Evolutionary conservation across 306 rosid species (phyloP), one percentile per base, ranked within the genome.

Genomic region (Lathyrus tuberosus): DNA sequence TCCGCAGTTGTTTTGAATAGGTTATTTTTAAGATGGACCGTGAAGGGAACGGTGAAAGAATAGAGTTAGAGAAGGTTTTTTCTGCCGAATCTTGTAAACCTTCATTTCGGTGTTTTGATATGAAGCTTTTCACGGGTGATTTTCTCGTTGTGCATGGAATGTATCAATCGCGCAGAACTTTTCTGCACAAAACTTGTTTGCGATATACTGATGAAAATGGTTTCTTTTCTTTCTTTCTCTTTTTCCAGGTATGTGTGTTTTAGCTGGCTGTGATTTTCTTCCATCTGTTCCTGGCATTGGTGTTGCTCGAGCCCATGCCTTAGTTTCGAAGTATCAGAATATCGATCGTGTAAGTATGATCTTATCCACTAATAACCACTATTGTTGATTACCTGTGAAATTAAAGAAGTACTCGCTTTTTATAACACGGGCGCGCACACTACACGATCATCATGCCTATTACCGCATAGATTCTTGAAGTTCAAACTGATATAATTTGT

Each of bases 251-350:
- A 90, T 93, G 98, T 90, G 97, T 74, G 91, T 90, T 56, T 76
- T 93, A 66, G 98, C 98, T 49, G 98, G 98, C 74, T 90, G 98
- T 76, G 98, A 93, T 75, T 90, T 93, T 85, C 98, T 90, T 79
- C 82, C 97, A 57, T 93, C 98, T 72, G 91, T 93, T 78, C 97
- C 91, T 59, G 97, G 98, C 81, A 93, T 90, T 57, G 98, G 98
- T 62, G 91, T 93, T 62, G 89, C 43, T 43, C 86, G 86, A 76
- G 92, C 98, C 75, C 85, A 90, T 77, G 94, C 88, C 72, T 75
- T 90, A 64, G 94, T 93, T 68, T 88, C 89, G 35, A 90, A 90
- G 86, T 90, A 90, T 78, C 85, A 76, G 51, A 90, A 88, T 47
- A 76, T 93, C 63, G 94, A 86, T 51, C 94, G 94, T 37, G 98